Evolutionary conservation across 2,329 filamentous ascomycete genomes (phyloP).

Genomic region (Neopestalotiopsis sp.): DNA sequence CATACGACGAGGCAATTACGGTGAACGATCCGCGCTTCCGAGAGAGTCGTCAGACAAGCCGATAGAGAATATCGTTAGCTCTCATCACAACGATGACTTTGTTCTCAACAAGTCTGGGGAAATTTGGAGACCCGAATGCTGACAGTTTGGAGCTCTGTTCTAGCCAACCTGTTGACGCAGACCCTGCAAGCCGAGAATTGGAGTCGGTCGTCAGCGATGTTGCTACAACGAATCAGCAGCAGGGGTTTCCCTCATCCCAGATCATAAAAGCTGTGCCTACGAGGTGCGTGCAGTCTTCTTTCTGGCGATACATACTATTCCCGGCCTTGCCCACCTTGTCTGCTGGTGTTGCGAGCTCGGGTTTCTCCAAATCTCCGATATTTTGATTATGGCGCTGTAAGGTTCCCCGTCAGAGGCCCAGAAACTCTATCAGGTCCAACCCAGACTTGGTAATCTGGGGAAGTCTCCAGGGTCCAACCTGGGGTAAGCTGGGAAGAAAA

Average conservation of each 20-base stretch:
- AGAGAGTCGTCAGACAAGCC: not conserved
- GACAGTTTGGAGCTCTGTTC: not conserved
- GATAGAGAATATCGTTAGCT: not conserved
- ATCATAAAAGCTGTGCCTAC: not conserved
- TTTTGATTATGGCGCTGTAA: not conserved
- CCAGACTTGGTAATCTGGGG: conserved; percentile 8
- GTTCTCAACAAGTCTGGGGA: not conserved
- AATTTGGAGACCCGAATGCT: not conserved
- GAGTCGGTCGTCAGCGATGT: not conserved
- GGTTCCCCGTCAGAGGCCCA: not conserved
- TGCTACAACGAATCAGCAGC: not conserved
- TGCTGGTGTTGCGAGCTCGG: not conserved
- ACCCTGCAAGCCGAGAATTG: not conserved
- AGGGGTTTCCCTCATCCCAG: not conserved
- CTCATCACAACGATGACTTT: not conserved
- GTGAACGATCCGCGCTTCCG: not conserved
- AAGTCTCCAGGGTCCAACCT: conserved; percentile 1
- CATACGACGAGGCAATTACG: not conserved
- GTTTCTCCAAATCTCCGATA: conserved; percentile 14
- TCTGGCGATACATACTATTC: not conserved
- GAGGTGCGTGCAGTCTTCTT: not conserved
- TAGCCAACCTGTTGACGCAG: not conserved
- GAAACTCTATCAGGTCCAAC: not conserved
- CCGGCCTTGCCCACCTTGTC: not conserved
- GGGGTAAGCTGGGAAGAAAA: not conserved